Percentiles rank a stretch among this genome's conserved stretches.
phyloP scores from a whole-genome alignment of 2,329 filamentous ascomycete genomes.

The Leptographium radiaticola region DNA sequence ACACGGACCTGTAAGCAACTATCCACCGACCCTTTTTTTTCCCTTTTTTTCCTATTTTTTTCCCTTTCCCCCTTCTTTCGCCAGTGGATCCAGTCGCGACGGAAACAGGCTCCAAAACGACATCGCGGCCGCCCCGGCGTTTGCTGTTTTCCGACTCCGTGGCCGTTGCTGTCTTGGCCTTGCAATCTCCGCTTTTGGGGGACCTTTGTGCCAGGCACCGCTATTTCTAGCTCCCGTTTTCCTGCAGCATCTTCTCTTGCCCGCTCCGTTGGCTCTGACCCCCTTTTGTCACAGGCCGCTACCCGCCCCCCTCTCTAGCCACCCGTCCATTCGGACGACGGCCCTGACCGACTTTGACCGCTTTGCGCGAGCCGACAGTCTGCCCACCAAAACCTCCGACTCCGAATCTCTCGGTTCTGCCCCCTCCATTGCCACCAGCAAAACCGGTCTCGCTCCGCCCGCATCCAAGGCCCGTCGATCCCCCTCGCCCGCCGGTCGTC shows the following conservation, averaged over 20 bases:
- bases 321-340: slow-evolving; percentile 38
- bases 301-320: slow-evolving; percentile 40
- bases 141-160: background rate
- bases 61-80: background rate
- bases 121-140: background rate
- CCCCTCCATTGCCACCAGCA: slow-evolving; percentile 18
- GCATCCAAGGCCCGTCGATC: slow-evolving; percentile 39
- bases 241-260: background rate
- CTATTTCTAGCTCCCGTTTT: background rate
- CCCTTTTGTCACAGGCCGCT: background rate
- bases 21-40: background rate
- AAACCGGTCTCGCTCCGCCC: slow-evolving; percentile 27
- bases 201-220: background rate
- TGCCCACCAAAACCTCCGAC: slow-evolving; percentile 11
- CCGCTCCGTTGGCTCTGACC: background rate
- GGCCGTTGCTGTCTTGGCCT: background rate
- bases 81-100: background rate
- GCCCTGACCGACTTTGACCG: slow-evolving; percentile 18
- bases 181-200: background rate
- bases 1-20: background rate
- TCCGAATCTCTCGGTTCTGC: slow-evolving; percentile 20
- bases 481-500: slow-evolving; percentile 55
- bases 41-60: background rate
- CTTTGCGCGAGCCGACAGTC: slow-evolving; percentile 24
- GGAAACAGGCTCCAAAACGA: background rate